A percentile compares a stretch with the other conserved stretches of the same genome.
Evolutionary conservation across 2,329 filamentous ascomycete species (phyloP).

Genomic region (Diaporthe ampelina): DNA sequence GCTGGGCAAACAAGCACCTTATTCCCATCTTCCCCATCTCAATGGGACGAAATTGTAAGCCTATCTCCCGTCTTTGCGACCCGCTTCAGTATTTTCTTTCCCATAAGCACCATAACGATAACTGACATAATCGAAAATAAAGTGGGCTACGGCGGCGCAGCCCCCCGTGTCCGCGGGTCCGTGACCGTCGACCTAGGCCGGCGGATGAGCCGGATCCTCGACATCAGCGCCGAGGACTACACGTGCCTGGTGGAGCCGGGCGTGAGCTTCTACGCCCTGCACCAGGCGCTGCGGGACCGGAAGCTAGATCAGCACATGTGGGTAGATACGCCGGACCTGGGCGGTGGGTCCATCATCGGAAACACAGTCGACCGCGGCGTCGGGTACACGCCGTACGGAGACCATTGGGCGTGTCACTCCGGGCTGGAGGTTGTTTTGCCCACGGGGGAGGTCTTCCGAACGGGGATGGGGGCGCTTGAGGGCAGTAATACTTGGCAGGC

Average conservation of each 20-base stretch:
- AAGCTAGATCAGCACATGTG: slow-evolving; percentile 55
- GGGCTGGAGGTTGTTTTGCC: slow-evolving; percentile 61
- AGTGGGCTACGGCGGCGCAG: slow-evolving; percentile 59
- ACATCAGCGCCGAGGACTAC: slow-evolving; percentile 54
- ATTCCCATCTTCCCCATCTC: slow-evolving; percentile 56
- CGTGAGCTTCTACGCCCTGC: slow-evolving; percentile 56
- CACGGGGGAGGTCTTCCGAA: slow-evolving; percentile 57
- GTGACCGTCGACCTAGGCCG: slow-evolving; percentile 58
- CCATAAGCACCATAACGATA: background rate
- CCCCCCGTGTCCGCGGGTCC: slow-evolving; percentile 58
- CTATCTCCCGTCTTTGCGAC: accelerated
- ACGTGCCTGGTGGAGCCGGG: slow-evolving; percentile 60
- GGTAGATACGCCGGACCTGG: slow-evolving; percentile 59
- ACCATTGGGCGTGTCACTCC: slow-evolving; percentile 57
- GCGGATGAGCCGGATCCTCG: slow-evolving; percentile 57
- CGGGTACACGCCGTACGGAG: slow-evolving; percentile 61
- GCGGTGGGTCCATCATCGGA: slow-evolving; percentile 61
- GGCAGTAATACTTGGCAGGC: slow-evolving; percentile 57
- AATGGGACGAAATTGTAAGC: slow-evolving; percentile 52
- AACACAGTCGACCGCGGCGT: slow-evolving; percentile 61
- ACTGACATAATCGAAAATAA: background rate
- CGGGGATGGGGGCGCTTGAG: slow-evolving; percentile 56
- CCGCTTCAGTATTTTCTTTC: too few species aligned
- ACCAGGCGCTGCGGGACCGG: slow-evolving; percentile 53
- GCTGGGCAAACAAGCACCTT: slow-evolving; percentile 52